A percentile compares a stretch with the other conserved stretches of the same genome.
Evolutionary conservation across 1,284 basidiomycete species (phyloP).

Genomic region (Trichosporon asahii): DNA sequence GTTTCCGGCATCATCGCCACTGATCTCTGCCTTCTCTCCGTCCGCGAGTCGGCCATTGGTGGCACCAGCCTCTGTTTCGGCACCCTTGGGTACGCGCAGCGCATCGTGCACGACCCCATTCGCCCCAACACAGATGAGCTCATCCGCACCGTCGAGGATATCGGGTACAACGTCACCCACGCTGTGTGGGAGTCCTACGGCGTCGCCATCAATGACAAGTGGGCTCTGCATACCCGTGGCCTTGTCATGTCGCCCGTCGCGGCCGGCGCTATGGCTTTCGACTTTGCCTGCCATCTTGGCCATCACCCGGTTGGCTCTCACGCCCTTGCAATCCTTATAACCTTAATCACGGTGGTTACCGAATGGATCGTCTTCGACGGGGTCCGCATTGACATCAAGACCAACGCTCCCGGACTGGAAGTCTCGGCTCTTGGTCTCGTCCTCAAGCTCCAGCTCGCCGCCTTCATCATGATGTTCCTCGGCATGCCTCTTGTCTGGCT

Average conservation of each 20-base stretch:
- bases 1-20: neutral
- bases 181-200: neutral
- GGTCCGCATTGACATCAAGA: neutral
- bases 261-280: neutral
- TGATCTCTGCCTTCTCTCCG: neutral
- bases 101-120: neutral
- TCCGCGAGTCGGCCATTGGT: neutral
- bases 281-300: neutral
- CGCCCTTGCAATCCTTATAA: neutral
- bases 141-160: neutral
- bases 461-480: neutral
- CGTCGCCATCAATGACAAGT: neutral
- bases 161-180: neutral
- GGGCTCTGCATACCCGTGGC: neutral
- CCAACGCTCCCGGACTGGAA: neutral
- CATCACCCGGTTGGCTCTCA: neutral
- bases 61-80: neutral
- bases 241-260: neutral
- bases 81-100: neutral
- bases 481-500: neutral
- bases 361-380: neutral
- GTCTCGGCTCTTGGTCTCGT: neutral
- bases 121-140: neutral
- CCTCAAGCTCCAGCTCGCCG: neutral
- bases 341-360: neutral